These are phyloP conservation scores for Prunus yedoensis DNA, from an alignment of 331 rosid species.

Conservation along the genomic window DNA sequence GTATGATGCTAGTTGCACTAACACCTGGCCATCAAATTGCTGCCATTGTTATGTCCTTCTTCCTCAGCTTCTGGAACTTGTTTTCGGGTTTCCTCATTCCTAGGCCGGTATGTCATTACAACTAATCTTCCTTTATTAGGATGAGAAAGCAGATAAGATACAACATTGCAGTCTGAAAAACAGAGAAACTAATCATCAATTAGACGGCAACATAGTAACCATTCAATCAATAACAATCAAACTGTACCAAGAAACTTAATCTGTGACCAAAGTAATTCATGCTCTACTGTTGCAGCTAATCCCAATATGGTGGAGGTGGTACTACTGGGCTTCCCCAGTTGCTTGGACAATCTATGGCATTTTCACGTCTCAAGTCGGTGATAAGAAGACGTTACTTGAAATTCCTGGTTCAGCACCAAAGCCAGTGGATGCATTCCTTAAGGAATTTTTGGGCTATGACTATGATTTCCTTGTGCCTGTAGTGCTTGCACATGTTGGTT, in stretches of 20 bases:
- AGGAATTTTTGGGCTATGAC: conserved; percentile 29
- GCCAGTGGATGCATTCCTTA: conserved; percentile 33
- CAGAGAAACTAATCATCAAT: neutral
- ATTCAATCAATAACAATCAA: too few species aligned
- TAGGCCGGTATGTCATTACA: conserved; percentile 42
- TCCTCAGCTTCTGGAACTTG: conserved; percentile 59
- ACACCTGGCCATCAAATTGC: conserved; percentile 56
- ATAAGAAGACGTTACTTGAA: neutral
- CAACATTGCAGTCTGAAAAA: neutral
- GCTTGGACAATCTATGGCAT: conserved; percentile 61
- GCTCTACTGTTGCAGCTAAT: conserved; percentile 36
- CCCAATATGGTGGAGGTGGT: conserved; percentile 76
- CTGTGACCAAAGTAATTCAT: neutral
- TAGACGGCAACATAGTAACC: neutral
- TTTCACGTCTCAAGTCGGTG: conserved; percentile 53
- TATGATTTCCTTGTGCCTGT: conserved; percentile 39
- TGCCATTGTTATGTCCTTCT: conserved; percentile 46
- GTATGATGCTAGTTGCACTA: conserved; percentile 58
- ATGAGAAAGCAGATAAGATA: neutral
- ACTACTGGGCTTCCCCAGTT: conserved; percentile 63
- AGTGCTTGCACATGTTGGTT: conserved; percentile 34
- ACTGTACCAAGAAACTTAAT: too few species aligned
- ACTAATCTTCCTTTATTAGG: neutral
- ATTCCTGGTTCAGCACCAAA: conserved; percentile 13
- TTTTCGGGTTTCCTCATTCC: conserved; percentile 61